Percentiles rank a stretch among this genome's conserved stretches.
Conservation (phyloP, 176 grass and related monocot species). For the Musa itinerans region DNA sequence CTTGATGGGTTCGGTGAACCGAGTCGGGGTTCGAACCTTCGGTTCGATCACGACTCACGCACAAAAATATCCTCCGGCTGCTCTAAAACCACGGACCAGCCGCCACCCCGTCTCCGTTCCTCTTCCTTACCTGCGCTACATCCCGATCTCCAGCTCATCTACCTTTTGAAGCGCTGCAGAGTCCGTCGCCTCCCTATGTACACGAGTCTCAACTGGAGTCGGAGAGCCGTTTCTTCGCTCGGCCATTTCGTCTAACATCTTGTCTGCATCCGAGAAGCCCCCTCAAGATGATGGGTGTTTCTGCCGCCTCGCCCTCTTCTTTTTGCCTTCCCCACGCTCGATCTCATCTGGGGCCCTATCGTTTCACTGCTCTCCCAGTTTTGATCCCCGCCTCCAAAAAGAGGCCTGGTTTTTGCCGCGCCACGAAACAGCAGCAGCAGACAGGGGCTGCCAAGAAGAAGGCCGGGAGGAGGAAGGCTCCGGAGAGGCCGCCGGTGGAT, state of each 20-base stretch:
- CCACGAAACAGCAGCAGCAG: conserved; percentile 10
- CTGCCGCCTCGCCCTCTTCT: neutral
- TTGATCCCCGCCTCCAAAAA: neutral
- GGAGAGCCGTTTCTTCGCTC: neutral
- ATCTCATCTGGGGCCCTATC: no score
- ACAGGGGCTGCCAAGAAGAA: conserved; percentile 23
- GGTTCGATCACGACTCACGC: no score
- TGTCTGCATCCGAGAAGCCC: neutral
- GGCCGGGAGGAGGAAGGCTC: conserved; percentile 21
- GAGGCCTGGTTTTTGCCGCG: conserved; percentile 1
- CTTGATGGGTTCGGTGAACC: no score
- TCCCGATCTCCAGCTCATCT: neutral
- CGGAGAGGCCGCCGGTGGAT: conserved; percentile 3
- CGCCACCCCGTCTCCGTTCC: no score
- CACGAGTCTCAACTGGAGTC: neutral
- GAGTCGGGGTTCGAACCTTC: no score
- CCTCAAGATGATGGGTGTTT: neutral
- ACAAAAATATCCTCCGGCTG: neutral
- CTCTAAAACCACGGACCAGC: neutral
- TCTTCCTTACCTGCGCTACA: no score
- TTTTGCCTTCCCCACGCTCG: neutral
- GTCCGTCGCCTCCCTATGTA: neutral
- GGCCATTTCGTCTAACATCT: neutral
- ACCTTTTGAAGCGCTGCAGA: neutral
- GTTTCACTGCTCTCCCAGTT: neutral